Percentiles rank a stretch among this genome's conserved stretches.
Evolutionary conservation across 1,139 yeast species (phyloP).

Genomic region (Suhomyces choctaworum): DNA sequence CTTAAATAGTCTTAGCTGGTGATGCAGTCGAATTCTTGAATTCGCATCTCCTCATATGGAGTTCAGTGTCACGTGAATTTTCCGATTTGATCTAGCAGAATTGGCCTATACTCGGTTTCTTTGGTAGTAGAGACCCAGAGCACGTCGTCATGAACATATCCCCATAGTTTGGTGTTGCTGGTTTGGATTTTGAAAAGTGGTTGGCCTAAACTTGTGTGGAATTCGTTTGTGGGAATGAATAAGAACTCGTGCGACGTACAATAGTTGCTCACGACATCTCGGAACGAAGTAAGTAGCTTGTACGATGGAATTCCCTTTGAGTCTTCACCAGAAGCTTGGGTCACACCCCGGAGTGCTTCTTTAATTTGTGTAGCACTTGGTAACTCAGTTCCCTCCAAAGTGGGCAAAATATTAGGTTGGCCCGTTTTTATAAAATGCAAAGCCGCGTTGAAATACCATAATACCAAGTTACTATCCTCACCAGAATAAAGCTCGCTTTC

Average conservation of each 20-base stretch:
- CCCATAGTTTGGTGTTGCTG: constrained; percentile 14
- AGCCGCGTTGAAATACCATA: constrained; percentile 31
- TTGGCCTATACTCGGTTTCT: constrained; percentile 23
- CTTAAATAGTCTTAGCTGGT: too few species aligned
- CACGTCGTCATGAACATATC: constrained; percentile 37
- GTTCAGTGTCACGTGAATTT: neutral
- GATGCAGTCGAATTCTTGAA: too few species aligned
- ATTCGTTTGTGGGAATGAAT: constrained; percentile 20
- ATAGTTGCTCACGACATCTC: constrained; percentile 36
- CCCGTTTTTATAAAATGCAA: constrained; percentile 16
- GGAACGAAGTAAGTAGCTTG: constrained; percentile 35
- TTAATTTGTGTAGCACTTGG: constrained; percentile 8
- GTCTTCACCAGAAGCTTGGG: neutral
- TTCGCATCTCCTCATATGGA: too few species aligned
- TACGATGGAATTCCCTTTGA: constrained; percentile 35
- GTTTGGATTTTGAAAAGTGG: constrained; percentile 24
- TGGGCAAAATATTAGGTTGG: constrained; percentile 17
- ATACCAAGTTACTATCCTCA: neutral
- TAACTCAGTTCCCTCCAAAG: constrained; percentile 14
- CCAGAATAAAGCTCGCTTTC: neutral
- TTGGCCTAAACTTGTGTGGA: constrained; percentile 25
- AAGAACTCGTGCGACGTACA: constrained; percentile 31
- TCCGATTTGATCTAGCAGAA: constrained; percentile 20
- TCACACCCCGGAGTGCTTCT: neutral
- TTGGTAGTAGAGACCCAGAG: constrained; percentile 24